Percentiles rank a stretch among this genome's conserved stretches.
Conservation (phyloP, 176 grass and related monocot genomes). For the Carex littledalei region DNA sequence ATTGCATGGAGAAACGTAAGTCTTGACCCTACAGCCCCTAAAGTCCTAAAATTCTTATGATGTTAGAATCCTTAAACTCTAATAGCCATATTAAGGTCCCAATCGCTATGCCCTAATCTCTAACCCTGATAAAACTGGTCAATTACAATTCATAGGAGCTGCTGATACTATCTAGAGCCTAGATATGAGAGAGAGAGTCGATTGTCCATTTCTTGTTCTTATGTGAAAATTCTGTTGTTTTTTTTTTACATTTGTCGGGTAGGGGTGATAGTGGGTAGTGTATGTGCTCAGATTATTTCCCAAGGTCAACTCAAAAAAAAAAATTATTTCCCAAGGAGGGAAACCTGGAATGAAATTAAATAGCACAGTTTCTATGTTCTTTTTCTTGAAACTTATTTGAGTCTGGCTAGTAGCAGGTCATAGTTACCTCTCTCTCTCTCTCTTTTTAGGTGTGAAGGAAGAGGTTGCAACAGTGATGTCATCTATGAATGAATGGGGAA, state of each 20-base stretch:
- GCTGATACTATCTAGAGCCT: not conserved
- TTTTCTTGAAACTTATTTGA: not conserved
- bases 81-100: not conserved
- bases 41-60: not conserved
- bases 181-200: not conserved
- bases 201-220: not conserved
- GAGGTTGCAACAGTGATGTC: constrained; percentile 3
- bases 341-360: not conserved
- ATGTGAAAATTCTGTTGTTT: not conserved
- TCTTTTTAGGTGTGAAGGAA: constrained; percentile 6
- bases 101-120: not conserved
- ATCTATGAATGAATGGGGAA: constrained; percentile 5
- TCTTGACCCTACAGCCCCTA: not conserved
- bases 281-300: not conserved
- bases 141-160: not conserved
- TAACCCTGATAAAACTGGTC: not conserved
- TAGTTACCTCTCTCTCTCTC: not conserved
- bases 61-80: not conserved
- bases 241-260: not conserved
- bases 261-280: not conserved
- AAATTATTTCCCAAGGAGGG: not conserved
- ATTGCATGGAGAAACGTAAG: constrained; percentile 18
- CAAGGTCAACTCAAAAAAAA: no score
- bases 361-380: not conserved
- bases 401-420: not conserved